These are phyloP conservation scores for Nigrospora osmanthi DNA, from an alignment of 2,329 filamentous ascomycete species.

Conservation along the genomic window DNA sequence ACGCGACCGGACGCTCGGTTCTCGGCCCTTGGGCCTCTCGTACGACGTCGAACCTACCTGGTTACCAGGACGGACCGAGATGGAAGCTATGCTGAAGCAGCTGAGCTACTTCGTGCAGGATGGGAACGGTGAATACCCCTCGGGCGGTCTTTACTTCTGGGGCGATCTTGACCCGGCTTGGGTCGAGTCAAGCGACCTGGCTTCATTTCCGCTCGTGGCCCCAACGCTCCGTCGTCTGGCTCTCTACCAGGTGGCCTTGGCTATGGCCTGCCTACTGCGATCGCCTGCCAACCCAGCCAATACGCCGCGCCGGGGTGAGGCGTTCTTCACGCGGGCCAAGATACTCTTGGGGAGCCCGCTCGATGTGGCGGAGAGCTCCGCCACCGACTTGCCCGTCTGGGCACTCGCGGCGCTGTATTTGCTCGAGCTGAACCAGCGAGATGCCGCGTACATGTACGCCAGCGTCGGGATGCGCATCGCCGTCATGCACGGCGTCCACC, in stretches of 20 bases:
- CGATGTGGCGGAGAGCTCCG: conserved; percentile 30
- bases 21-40: conserved; percentile 26
- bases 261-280: conserved; percentile 25
- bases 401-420: conserved; percentile 41
- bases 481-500: conserved; percentile 39
- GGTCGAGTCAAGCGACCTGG: too few relatives aligned
- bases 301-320: conserved; percentile 28
- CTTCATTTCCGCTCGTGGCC: conserved; percentile 2
- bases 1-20: conserved; percentile 39
- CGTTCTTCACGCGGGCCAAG: conserved; percentile 34
- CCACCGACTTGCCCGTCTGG: conserved; percentile 35
- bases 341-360: conserved; percentile 37
- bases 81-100: conserved; percentile 28
- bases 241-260: conserved; percentile 38
- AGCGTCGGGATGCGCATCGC: conserved; percentile 38
- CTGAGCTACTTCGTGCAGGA: conserved; percentile 38
- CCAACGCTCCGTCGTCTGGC: conserved; percentile 28
- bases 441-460: conserved; percentile 39
- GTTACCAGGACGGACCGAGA: conserved; percentile 28
- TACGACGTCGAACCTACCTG: conserved; percentile 28
- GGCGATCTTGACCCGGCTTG: conserved; percentile 24
- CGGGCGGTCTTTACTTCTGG: conserved; percentile 43
- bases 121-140: conserved; percentile 29
- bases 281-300: conserved; percentile 20
- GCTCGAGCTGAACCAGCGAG: conserved; percentile 39